Percentiles rank a stretch among this genome's conserved stretches.
These are phyloP conservation scores for Claviceps pazoutovae DNA, from an alignment of 2,329 filamentous ascomycete species.

Conservation along the genomic window DNA sequence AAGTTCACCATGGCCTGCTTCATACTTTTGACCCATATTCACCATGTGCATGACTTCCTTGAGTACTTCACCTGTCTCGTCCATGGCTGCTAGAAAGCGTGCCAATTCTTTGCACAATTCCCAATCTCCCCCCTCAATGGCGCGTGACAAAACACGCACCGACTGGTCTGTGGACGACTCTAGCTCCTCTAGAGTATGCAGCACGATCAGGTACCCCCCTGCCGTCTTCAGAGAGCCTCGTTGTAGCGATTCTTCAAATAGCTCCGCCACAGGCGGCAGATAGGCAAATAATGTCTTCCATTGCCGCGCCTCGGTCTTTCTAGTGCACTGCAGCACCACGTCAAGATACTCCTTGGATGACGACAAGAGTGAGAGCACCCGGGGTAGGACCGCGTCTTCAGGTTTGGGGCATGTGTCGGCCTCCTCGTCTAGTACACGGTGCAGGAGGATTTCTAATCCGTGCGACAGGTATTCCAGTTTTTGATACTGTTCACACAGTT, in stretches of 20 bases:
- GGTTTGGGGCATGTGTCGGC: conserved; percentile 58
- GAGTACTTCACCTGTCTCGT: conserved; percentile 71
- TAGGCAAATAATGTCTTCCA: conserved; percentile 92
- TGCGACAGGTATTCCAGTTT: conserved; percentile 85
- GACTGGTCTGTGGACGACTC: conserved; percentile 60
- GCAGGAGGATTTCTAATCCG: conserved; percentile 79
- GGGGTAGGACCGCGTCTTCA: conserved; percentile 49
- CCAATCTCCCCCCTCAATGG: conserved; percentile 80
- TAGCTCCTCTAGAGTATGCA: conserved; percentile 69
- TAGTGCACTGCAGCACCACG: conserved; percentile 89
- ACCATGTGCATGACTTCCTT: conserved; percentile 55
- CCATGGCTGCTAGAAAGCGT: conserved; percentile 85
- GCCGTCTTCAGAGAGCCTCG: conserved; percentile 85
- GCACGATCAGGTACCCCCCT: conserved; percentile 85
- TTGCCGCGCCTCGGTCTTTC: conserved; percentile 88
- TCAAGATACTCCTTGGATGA: conserved; percentile 79
- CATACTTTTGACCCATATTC: conserved; percentile 24
- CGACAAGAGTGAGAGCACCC: conserved; percentile 50
- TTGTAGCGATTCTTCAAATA: conserved; percentile 85
- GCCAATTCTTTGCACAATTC: conserved; percentile 91
- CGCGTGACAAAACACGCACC: conserved; percentile 65
- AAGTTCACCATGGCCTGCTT: conserved; percentile 12
- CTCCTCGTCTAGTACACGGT: conserved; percentile 88
- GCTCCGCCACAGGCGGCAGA: conserved; percentile 73
- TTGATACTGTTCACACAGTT: conserved; percentile 73